A percentile compares a stretch with the other conserved stretches of the same genome.
phyloP scores from a whole-genome alignment of 2,329 filamentous ascomycete species.

The Xylariales sp. region DNA sequence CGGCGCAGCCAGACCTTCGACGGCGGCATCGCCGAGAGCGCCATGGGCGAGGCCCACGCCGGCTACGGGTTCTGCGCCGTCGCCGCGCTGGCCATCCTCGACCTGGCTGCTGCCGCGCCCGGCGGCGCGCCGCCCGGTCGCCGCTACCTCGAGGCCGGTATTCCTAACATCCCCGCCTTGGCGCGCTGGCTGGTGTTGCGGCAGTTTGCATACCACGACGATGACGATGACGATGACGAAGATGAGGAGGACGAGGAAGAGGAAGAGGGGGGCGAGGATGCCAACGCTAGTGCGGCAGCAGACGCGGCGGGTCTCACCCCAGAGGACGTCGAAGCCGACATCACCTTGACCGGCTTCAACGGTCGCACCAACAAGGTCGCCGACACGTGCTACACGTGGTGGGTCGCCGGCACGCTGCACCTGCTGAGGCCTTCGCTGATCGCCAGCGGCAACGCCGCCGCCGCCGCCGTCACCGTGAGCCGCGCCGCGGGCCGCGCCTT shows the following conservation, averaged over 20 bases:
- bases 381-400: conserved; percentile 96
- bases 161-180: conserved; percentile 31
- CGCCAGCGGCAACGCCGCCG: conserved; percentile 46
- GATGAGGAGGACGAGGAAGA: conserved; percentile 39
- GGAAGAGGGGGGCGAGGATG: no score
- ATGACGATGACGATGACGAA: conserved; percentile 35
- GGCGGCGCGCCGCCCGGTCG: no score
- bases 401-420: conserved; percentile 66
- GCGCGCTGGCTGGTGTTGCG: conserved; percentile 57
- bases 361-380: conserved; percentile 86
- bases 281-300: conserved; percentile 13
- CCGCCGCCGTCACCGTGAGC: conserved; percentile 57
- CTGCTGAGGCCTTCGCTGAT: conserved; percentile 22
- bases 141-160: conserved; percentile 32
- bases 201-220: conserved; percentile 57
- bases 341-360: conserved; percentile 63
- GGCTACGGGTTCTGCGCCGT: conserved; percentile 91
- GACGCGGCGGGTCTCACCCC: conserved; percentile 25
- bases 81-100: conserved; percentile 71
- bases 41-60: conserved; percentile 79
- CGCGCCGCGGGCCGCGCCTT: conserved; percentile 64
- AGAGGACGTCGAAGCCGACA: conserved; percentile 28
- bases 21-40: conserved; percentile 75
- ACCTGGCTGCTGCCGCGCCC: conserved; percentile 39
- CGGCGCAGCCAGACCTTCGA: conserved; percentile 72